These are phyloP conservation scores for Globisporangium sylvaticum DNA, from an alignment of 352 stramenopile species.

Conservation along the genomic window DNA sequence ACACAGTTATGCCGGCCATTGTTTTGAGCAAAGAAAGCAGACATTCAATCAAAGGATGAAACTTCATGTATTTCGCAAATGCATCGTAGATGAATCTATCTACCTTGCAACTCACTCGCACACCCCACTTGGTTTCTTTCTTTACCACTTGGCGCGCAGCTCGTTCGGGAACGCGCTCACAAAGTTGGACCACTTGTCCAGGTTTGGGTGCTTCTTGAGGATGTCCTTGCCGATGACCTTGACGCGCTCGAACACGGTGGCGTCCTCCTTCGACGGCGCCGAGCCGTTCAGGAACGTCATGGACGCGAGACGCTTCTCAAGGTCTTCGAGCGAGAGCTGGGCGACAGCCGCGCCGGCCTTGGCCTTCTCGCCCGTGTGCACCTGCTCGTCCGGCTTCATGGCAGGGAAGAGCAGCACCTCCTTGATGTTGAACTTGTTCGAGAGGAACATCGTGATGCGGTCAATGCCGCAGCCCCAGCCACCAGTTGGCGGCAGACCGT, in stretches of 20 bases:
- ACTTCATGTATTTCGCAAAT: constrained; percentile 1
- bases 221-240: constrained; percentile 78
- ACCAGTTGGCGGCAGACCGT: constrained; percentile 96
- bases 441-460: constrained; percentile 96
- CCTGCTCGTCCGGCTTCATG: constrained; percentile 96
- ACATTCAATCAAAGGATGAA: background rate
- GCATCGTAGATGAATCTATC: background rate
- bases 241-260: constrained; percentile 57
- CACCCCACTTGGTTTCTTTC: background rate
- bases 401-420: constrained; percentile 99
- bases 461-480: constrained; percentile 98
- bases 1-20: no score
- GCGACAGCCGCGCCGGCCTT: background rate
- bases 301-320: constrained; percentile 58
- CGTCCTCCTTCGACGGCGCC: constrained; percentile 71
- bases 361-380: constrained; percentile 14
- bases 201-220: constrained; percentile 67
- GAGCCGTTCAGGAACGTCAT: constrained; percentile 67
- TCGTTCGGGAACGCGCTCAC: constrained; percentile 75
- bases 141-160: constrained; percentile 71
- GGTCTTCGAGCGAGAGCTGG: constrained; percentile 34
- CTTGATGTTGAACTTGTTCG: constrained; percentile 94
- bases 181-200: constrained; percentile 73
- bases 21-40: background rate
- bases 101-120: background rate